A percentile compares a stretch with the other conserved stretches of the same genome.
Conservation (phyloP, 1,284 basidiomycete genomes). For the Ceratobasidium sp. region DNA sequence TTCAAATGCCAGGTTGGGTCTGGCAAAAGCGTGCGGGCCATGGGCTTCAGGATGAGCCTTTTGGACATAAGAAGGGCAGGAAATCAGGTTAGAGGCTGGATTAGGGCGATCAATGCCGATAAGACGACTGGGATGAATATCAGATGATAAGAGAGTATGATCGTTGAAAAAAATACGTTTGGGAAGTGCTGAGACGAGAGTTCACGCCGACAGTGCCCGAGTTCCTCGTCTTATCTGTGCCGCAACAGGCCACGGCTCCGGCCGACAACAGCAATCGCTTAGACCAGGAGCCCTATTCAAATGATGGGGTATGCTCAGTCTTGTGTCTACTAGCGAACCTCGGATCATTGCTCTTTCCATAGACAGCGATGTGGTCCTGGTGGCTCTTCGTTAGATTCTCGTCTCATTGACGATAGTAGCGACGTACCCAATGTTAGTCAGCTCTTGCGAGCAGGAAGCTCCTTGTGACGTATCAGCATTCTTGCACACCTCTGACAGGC, state of each 20-base stretch:
- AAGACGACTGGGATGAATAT: not conserved
- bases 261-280: slow-evolving; percentile 45
- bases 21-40: slow-evolving; percentile 56
- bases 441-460: too few species aligned
- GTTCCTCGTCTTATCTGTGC: not conserved
- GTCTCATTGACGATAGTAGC: too few species aligned
- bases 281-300: slow-evolving; percentile 60
- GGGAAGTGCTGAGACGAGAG: slow-evolving; percentile 8
- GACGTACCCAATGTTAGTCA: too few species aligned
- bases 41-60: slow-evolving; percentile 61
- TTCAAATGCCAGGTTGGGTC: slow-evolving; percentile 58
- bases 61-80: slow-evolving; percentile 62
- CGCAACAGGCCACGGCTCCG: not conserved
- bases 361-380: slow-evolving; percentile 94
- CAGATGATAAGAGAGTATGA: slow-evolving; percentile 12
- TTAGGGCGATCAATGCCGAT: slow-evolving; percentile 34
- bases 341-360: slow-evolving; percentile 96
- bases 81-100: slow-evolving; percentile 54
- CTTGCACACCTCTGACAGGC: too few species aligned
- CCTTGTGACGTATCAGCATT: too few species aligned
- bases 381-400: slow-evolving; percentile 89
- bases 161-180: slow-evolving; percentile 19
- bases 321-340: slow-evolving; percentile 95
- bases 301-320: slow-evolving; percentile 94
- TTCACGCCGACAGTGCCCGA: slow-evolving; percentile 33